These are phyloP conservation scores for Lachnum nothofagi DNA, from an alignment of 2,329 filamentous ascomycete genomes.

Conservation along the genomic window DNA sequence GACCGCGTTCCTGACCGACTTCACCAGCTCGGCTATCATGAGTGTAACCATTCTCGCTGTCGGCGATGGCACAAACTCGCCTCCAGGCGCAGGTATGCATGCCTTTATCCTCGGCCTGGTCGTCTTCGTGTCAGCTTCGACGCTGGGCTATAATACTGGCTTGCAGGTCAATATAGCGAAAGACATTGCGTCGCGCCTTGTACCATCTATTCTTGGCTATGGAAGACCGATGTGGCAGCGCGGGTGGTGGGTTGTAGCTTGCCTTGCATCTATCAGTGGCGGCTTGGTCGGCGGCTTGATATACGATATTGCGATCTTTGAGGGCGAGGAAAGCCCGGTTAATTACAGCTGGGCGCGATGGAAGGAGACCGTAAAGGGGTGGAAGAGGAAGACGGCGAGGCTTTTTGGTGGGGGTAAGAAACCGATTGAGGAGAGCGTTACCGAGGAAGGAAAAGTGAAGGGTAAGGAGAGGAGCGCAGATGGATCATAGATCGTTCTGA, in stretches of 20 bases:
- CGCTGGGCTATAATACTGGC: background rate
- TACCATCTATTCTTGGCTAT: background rate
- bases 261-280: background rate
- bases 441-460: background rate
- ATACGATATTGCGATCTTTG: background rate
- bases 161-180: background rate
- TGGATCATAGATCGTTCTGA: too few relatives aligned
- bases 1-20: background rate
- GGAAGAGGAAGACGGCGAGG: background rate
- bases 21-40: background rate
- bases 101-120: background rate
- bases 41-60: background rate
- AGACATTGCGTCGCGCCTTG: background rate
- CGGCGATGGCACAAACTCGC: background rate
- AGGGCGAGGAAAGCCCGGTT: background rate
- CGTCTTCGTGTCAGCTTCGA: background rate
- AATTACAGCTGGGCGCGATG: background rate
- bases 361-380: background rate
- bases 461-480: background rate
- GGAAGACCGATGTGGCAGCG: background rate
- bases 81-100: background rate
- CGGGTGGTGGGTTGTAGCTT: background rate
- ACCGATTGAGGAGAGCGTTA: background rate
- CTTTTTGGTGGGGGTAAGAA: background rate
- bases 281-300: background rate